phyloP scores from a whole-genome alignment of 441 rosid species.

The California macrophylla region DNA sequence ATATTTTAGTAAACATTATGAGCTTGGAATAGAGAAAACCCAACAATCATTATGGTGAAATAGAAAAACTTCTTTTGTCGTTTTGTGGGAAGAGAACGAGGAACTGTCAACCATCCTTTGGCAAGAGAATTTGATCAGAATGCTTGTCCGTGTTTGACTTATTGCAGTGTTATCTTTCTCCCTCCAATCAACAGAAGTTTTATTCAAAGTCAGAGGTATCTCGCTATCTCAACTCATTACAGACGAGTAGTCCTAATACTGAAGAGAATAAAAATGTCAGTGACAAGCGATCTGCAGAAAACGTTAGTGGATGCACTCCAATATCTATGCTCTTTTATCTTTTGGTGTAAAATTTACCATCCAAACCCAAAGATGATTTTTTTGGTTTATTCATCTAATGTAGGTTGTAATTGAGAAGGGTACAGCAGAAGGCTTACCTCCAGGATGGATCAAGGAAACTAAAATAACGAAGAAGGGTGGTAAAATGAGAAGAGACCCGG shows the following conservation, averaged over 20 bases:
- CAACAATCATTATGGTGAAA: neutral
- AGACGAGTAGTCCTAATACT: slow-evolving; percentile 11
- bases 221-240: slow-evolving; percentile 25
- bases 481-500: slow-evolving; percentile 60
- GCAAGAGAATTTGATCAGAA: neutral
- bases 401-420: slow-evolving; percentile 54
- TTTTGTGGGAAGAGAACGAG: neutral
- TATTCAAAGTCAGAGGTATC: slow-evolving; percentile 34
- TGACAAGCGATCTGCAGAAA: slow-evolving; percentile 17
- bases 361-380: slow-evolving; percentile 13
- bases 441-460: slow-evolving; percentile 82
- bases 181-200: slow-evolving; percentile 32
- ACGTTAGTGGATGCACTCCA: slow-evolving; percentile 25
- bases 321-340: slow-evolving; percentile 7
- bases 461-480: slow-evolving; percentile 42
- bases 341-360: slow-evolving; percentile 2
- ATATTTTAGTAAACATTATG: neutral
- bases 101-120: neutral
- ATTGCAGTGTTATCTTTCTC: slow-evolving; percentile 46
- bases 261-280: slow-evolving; percentile 25
- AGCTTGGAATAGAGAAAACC: neutral
- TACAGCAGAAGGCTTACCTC: slow-evolving; percentile 63
- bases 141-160: slow-evolving; percentile 7
- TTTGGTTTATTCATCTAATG: slow-evolving; percentile 28
- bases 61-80: neutral